A percentile compares a stretch with the other conserved stretches of the same genome.
These are phyloP conservation scores for Aegilops longissima DNA, from an alignment of 176 grass and related monocot genomes.

Conservation along the genomic window DNA sequence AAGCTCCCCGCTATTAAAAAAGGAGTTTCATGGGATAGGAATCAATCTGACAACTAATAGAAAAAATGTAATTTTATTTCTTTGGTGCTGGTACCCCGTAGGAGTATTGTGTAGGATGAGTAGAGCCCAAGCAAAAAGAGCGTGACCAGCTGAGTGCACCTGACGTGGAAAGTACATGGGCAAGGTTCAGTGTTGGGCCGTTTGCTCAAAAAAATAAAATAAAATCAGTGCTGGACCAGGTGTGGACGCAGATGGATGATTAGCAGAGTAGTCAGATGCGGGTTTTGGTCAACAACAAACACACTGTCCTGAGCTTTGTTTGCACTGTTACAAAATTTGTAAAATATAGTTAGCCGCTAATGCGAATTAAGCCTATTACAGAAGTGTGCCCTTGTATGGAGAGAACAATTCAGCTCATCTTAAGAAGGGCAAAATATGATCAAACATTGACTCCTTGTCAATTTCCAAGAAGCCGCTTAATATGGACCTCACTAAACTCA, in stretches of 20 bases:
- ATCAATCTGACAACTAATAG: too few relatives aligned
- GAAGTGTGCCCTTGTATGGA: not conserved
- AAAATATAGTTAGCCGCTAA: too few relatives aligned
- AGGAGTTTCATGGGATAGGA: too few relatives aligned
- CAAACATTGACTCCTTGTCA: not conserved
- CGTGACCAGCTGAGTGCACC: not conserved
- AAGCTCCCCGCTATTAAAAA: too few relatives aligned
- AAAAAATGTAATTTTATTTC: too few relatives aligned
- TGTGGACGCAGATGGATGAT: constrained; percentile 17
- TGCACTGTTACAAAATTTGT: too few relatives aligned
- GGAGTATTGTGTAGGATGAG: not conserved
- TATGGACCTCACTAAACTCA: not conserved
- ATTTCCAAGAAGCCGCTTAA: not conserved
- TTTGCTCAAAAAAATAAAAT: too few relatives aligned
- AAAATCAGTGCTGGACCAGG: not conserved
- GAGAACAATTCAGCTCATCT: not conserved
- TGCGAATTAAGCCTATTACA: too few relatives aligned
- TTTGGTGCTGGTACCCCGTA: too few relatives aligned
- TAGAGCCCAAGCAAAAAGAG: not conserved
- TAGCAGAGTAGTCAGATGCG: constrained; percentile 22
- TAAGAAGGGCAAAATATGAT: not conserved
- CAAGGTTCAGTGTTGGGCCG: not conserved
- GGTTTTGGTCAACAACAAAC: not conserved
- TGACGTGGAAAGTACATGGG: not conserved
- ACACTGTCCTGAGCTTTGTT: not conserved